Conservation (phyloP, 2,329 filamentous ascomycete species). For the Colletotrichum costaricense region DNA sequence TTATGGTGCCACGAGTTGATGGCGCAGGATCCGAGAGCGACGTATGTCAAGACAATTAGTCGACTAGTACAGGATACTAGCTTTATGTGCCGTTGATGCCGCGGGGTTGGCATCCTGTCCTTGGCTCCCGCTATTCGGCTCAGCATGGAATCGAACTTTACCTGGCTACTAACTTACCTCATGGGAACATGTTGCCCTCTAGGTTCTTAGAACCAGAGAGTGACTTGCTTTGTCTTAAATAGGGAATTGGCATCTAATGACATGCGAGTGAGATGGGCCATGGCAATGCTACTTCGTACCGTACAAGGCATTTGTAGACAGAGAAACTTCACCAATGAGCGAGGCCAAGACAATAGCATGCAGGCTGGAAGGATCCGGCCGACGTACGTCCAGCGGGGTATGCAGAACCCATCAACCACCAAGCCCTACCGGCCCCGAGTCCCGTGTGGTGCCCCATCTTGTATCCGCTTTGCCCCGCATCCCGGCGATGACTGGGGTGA, state of each 20-base stretch:
- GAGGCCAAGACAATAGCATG: neutral
- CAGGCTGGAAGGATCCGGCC: slow-evolving; percentile 10
- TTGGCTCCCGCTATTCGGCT: neutral
- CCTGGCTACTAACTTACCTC: neutral
- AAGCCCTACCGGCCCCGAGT: neutral
- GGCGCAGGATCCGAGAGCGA: slow-evolving; percentile 19
- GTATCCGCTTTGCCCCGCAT: neutral
- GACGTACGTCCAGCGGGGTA: neutral
- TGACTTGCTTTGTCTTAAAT: neutral
- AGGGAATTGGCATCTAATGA: neutral
- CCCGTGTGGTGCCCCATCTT: neutral
- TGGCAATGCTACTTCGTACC: too few relatives aligned
- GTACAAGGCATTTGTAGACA: neutral
- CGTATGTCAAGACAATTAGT: slow-evolving; percentile 34
- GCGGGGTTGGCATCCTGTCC: neutral
- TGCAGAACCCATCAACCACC: neutral
- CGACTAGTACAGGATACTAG: neutral
- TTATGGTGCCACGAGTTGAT: neutral
- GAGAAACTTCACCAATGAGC: neutral
- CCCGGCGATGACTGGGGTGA: neutral
- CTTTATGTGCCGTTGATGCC: neutral
- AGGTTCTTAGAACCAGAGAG: neutral
- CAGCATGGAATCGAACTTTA: too few relatives aligned
- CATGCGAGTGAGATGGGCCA: neutral
- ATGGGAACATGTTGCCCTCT: neutral